Evolutionary conservation across 2,329 filamentous ascomycete genomes (phyloP), one percentile per base, ranked within the genome.

Genomic region (Penicillium sp.): DNA sequence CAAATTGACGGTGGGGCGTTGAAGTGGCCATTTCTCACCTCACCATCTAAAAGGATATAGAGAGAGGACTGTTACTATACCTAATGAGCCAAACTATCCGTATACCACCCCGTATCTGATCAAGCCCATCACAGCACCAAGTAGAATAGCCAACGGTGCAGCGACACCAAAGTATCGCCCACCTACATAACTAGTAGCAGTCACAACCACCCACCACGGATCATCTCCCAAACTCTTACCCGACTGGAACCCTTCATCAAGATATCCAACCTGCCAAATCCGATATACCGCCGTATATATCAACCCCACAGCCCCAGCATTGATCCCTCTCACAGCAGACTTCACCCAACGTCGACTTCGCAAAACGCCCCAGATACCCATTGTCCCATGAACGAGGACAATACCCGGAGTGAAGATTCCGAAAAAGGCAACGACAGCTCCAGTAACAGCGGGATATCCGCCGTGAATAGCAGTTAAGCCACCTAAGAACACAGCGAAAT

Each of bases 291-390:
- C 42, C 10, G 42, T 45, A 10, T 45, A 45, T 29, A 45, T 38
- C 29, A 45, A 37, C 14, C 42, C 42, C 6, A 45, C 42, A 18
- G 42, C 42, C 2, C 42, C 42, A 18, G 42, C 42, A 22, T 45
- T 45, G n/a, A 45, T 30, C 12, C 42, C 42, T 45, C 42, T 37
- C 22, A 45, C 42, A 14, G 22, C 34, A 38, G 42, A 45, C 38
- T 45, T 38, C 42, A 45, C 42, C 42, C 42, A 45, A 31, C 42
- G 42, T 45, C 42, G 42, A 45, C 25, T 45, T 30, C 42, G 42
- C 22, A 45, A 36, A 10, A 22, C 42, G 10, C 34, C 42, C 42
- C 42, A 45, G 28, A 35, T 4, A 2, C 33, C 33, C 33, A 35
- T 35, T 18, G 33, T 35, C 3, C 33, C 33, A 35, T 35, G 33